Base-by-base conservation (phyloP, 148 eudicot species). In the Camellia lanceoleosa region DNA sequence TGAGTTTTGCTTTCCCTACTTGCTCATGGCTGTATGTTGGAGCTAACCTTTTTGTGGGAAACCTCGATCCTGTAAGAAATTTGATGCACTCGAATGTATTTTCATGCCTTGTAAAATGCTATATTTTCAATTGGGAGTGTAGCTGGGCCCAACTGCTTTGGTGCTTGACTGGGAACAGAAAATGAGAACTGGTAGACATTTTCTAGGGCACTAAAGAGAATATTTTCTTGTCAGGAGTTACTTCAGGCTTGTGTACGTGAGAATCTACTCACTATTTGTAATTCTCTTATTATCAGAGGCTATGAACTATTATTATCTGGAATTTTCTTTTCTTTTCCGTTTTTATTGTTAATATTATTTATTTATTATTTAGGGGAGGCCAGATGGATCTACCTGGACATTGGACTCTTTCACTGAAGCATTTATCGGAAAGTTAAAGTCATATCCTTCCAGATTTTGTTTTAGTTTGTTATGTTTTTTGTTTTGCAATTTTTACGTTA, bases 361-460 rank as follows among this genome's bases (percentile, higher is more conserved):
- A 3, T 59, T 13, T 47, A 46, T 41, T 52, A 8, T 52, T 80
- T 74, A 80, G 97, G 92, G 83, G 58, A 86, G 80, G 71, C 78
- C 85, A 41, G 84, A 82, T 83, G 97, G 91, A 85, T 83, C 75
- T 82, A 49, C 54, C 59, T 93, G 98, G 99, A 91, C 91, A 59
- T 78, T 96, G 85, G 92, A 87, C 79, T 86, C 83, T 64, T 96
- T 96, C 78, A 89, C 87, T 38, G 90, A 90, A 77, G 74, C 16
- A 44, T 96, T 89, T 81, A 81, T 87, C 68, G 86, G 77, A 67
- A 87, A 82, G 79, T 78, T 96, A 72, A 91, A 92, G 74, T 91
- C 92, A 96, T 96, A 96, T 96, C 99, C 99, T 95, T 90, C 83
- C 74, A 42, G 5, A 46, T 79, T 64, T 77, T 19, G 19, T 11